Percentiles rank a stretch among this genome's conserved stretches.
phyloP scores from a whole-genome alignment of 495 filamentous ascomycete species.

The Elaphomyces granulatus region DNA sequence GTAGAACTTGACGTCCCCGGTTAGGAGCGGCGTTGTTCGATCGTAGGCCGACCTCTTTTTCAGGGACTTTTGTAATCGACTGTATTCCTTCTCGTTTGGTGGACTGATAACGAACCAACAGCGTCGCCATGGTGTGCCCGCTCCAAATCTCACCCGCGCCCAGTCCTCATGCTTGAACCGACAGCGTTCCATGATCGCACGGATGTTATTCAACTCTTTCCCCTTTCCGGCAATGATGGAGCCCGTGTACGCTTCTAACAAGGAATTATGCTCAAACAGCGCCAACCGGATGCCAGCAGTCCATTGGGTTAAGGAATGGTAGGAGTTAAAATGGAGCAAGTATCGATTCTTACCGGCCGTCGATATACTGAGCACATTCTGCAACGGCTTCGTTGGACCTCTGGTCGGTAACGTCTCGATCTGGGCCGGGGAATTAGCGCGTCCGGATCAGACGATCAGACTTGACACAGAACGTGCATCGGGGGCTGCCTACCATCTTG shows the following conservation, averaged over 20 bases:
- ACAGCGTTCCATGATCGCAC: conserved; percentile 65
- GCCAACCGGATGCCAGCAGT: conserved; percentile 86
- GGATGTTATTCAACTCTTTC: conserved; percentile 73
- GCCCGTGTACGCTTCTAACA: conserved; percentile 95
- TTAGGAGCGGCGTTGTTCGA: conserved; percentile 47
- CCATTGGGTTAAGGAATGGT: conserved; percentile 89
- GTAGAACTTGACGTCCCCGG: conserved; percentile 88
- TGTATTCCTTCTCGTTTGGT: conserved; percentile 80
- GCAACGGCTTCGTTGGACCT: conserved; percentile 56
- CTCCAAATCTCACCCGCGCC: conserved; percentile 90
- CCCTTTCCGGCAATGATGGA: conserved; percentile 93
- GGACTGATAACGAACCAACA: conserved; percentile 93
- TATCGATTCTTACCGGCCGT: conserved; percentile 94
- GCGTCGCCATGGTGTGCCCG: conserved; percentile 88
- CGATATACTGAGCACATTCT: conserved; percentile 89
- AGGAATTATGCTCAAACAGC: conserved; percentile 84
- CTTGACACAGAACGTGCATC: neutral
- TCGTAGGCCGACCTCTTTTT: conserved; percentile 85
- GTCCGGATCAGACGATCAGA: neutral
- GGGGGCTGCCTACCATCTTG: conserved; percentile 59
- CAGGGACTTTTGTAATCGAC: conserved; percentile 63
- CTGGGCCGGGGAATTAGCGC: too few relatives aligned
- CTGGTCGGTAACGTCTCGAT: conserved; percentile 82
- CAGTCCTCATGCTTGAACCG: conserved; percentile 75
- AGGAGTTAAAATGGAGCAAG: conserved; percentile 87